A percentile compares a stretch with the other conserved stretches of the same genome.
Evolutionary conservation across 2,329 filamentous ascomycete species (phyloP).

Genomic region (Cercospora zeina): DNA sequence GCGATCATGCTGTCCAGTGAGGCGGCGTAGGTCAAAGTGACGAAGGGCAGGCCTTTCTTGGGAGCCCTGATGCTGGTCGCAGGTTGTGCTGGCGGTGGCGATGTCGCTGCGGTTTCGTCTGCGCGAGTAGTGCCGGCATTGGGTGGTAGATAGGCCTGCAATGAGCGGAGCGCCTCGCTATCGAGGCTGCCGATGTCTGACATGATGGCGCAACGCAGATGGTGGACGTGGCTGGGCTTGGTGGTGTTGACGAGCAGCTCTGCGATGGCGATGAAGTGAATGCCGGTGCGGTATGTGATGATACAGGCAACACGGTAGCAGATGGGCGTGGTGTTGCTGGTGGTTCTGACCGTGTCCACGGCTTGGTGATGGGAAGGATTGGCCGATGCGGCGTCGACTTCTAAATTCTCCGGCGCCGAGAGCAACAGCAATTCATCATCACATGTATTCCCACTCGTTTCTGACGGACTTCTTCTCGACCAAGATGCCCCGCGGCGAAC

Average conservation of each 20-base stretch:
- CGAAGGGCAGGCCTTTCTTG: conserved; percentile 48
- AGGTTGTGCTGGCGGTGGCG: neutral
- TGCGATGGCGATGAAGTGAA: neutral
- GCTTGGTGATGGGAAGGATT: neutral
- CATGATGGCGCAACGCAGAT: conserved; percentile 13
- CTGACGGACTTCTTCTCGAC: neutral
- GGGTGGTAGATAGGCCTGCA: conserved; percentile 52
- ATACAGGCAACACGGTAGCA: neutral
- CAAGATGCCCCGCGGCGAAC: neutral
- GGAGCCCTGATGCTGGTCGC: neutral
- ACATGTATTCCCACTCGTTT: neutral
- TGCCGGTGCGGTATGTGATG: neutral
- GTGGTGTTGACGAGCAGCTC: neutral
- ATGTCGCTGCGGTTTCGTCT: conserved; percentile 12
- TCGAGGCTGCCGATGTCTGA: conserved; percentile 38
- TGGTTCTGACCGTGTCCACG: neutral
- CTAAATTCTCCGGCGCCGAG: neutral
- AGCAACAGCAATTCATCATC: neutral
- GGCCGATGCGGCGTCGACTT: neutral
- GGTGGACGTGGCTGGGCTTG: neutral
- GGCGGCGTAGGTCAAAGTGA: conserved; percentile 86
- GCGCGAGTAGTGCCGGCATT: conserved; percentile 10
- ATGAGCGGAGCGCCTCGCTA: conserved; percentile 47
- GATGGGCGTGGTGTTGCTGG: neutral
- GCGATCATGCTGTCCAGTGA: conserved; percentile 83